phyloP scores from a whole-genome alignment of 257 asterid species.

The Verbascum thapsus region DNA sequence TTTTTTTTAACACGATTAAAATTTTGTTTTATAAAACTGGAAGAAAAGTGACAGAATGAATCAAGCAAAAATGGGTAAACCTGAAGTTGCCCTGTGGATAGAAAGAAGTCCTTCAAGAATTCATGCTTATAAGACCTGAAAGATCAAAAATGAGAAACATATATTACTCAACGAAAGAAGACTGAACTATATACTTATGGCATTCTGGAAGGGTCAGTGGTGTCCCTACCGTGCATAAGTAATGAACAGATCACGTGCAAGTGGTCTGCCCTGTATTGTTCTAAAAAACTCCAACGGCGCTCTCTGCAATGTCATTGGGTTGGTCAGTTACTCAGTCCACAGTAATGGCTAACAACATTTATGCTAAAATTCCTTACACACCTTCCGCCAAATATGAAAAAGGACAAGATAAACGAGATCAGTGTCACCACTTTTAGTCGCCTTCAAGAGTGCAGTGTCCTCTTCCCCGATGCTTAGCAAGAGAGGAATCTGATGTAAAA shows the following conservation, averaged over 20 bases:
- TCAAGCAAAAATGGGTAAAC: conserved; percentile 43
- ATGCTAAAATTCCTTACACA: conserved; percentile 32
- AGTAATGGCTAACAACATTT: conserved; percentile 17
- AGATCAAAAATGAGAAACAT: conserved; percentile 21
- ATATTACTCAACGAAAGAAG: conserved; percentile 20
- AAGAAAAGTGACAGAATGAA: conserved; percentile 20
- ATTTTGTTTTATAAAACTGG: neutral
- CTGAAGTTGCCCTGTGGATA: conserved; percentile 90
- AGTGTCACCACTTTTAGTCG: conserved; percentile 92
- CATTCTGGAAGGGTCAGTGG: conserved; percentile 28
- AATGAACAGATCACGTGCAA: conserved; percentile 91
- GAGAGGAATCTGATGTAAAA: conserved; percentile 74
- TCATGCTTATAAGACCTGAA: conserved; percentile 84
- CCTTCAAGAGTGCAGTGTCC: conserved; percentile 85
- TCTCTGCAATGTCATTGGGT: conserved; percentile 51
- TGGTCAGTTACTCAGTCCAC: conserved; percentile 20
- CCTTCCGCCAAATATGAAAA: conserved; percentile 96
- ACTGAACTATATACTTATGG: conserved; percentile 2
- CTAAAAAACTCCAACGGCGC: conserved; percentile 77
- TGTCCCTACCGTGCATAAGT: conserved; percentile 74
- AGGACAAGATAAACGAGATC: conserved; percentile 96
- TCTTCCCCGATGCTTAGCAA: conserved; percentile 96
- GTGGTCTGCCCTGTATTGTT: conserved; percentile 79
- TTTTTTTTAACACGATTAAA: neutral
- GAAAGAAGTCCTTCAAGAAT: conserved; percentile 82